phyloP scores from a whole-genome alignment of 129 eudicot species.

The Ambrosia trifida region DNA sequence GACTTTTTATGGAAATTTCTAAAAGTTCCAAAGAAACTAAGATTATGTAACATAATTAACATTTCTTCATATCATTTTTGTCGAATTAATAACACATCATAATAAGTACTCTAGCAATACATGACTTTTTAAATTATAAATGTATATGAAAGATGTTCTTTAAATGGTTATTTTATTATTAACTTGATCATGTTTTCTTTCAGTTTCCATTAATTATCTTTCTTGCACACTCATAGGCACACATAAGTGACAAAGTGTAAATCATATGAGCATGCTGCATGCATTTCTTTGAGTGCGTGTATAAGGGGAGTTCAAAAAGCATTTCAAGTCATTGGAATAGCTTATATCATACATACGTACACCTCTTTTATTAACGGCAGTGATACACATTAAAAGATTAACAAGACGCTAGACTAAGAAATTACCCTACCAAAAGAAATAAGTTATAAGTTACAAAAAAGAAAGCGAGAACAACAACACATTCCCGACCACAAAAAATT shows the following conservation, averaged over 20 bases:
- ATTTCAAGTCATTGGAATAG: constrained; percentile 13
- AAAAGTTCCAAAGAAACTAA: neutral
- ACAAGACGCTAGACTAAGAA: too few species aligned
- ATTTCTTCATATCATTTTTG: constrained; percentile 2
- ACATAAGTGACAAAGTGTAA: constrained; percentile 12
- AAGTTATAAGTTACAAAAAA: too few species aligned
- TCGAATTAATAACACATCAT: constrained; percentile 4
- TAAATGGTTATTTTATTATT: constrained; percentile 7
- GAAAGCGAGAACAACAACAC: too few species aligned
- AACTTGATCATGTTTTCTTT: neutral
- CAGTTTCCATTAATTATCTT: neutral
- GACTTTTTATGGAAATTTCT: neutral
- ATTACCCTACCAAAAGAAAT: too few species aligned
- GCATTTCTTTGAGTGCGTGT: constrained; percentile 19
- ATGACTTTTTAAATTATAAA: neutral
- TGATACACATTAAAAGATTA: too few species aligned
- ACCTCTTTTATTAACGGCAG: too few species aligned
- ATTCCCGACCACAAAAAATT: too few species aligned
- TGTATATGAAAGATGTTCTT: neutral
- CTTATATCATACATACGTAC: constrained; percentile 6
- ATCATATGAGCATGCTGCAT: constrained; percentile 8
- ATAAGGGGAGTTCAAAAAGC: constrained; percentile 22
- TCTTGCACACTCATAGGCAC: constrained; percentile 6
- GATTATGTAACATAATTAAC: neutral
- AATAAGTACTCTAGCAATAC: neutral